phyloP scores from a whole-genome alignment of 2,329 filamentous ascomycete genomes.

The Aspergillus udagawae region DNA sequence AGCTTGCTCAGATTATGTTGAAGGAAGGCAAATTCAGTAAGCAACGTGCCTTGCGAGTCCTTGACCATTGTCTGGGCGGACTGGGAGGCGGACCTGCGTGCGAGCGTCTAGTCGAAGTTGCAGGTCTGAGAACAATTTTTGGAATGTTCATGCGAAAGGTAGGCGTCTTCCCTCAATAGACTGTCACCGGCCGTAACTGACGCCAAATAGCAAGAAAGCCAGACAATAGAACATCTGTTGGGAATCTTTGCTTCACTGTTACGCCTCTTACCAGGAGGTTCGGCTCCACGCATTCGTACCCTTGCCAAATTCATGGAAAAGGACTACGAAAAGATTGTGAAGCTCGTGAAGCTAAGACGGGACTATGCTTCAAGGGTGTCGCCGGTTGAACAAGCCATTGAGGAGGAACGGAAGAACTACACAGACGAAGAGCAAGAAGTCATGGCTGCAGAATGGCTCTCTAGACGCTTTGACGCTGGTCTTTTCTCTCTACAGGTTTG shows the following conservation, averaged over 20 bases:
- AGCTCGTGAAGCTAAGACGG: constrained; percentile 65
- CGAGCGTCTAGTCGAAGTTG: constrained; percentile 72
- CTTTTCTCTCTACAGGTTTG: constrained; percentile 69
- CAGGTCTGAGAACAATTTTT: constrained; percentile 80
- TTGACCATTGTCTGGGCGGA: constrained; percentile 75
- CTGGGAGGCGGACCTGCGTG: constrained; percentile 61
- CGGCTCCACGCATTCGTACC: constrained; percentile 72
- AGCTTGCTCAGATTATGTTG: constrained; percentile 87
- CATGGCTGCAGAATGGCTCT: constrained; percentile 67
- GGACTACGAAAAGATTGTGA: constrained; percentile 78
- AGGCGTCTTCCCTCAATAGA: constrained; percentile 2
- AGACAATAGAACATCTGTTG: constrained; percentile 72
- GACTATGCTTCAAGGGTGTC: constrained; percentile 64
- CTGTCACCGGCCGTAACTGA: constrained; percentile 12
- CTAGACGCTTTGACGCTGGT: constrained; percentile 74
- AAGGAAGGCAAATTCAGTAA: constrained; percentile 83
- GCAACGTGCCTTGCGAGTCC: constrained; percentile 68
- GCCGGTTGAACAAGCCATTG: constrained; percentile 61
- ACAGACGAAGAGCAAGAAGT: constrained; percentile 58
- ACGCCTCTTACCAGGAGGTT: constrained; percentile 71
- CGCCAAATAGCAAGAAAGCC: constrained; percentile 52
- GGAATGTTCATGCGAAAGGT: constrained; percentile 80
- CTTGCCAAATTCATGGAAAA: constrained; percentile 96
- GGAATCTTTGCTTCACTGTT: constrained; percentile 81
- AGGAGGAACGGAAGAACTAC: constrained; percentile 52